Base-by-base conservation (phyloP, 768 basidiomycete species). In the Tulasnella sp. region DNA sequence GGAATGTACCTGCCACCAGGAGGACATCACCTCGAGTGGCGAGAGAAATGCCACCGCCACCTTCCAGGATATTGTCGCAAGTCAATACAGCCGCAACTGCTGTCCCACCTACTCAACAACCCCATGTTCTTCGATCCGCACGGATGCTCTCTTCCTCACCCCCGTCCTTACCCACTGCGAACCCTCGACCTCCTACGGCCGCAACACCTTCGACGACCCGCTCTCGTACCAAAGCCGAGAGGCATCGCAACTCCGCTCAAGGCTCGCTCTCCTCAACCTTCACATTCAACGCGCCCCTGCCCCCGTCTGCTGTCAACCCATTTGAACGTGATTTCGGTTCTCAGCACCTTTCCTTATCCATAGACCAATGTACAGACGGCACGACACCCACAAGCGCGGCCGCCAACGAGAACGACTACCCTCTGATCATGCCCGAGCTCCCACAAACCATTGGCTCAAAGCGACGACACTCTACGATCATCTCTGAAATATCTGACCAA, bases 391-490 rank as follows among this genome's bases (percentile, higher is more conserved):
- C 34, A 26, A 45, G n/a, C n/a, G n/a, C 24, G 30, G 24, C 15
- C 30, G 34, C 15, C 15, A 38, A 38, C 34, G 34, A 38, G 34
- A 1, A 51, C 29, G 62, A 52, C 44, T 59, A 1, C 41, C 71
- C 15, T 64, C 61, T 50, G 51, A 66, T 7, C 61, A 69, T 19
- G 67, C 72, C 27, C 72, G 75, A 53, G 65, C 74, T 74, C 10
- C 44, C 56, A 21, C 60, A 60, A 5, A 48, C 64, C 11, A 26
- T 64, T 19, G 85, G 84, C 30, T 75, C 80, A 1, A 89, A 89
- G 70, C 81, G 88, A 7, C 78, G 87, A 32, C 85, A 89, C 65
- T 84, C 85, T 0, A 77, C 85, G 66, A 86, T 88, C 82, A 80
- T 84, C 77, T 76, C 85, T 2, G 85, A 87, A 64, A 73, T 83